Evolutionary conservation across 78 protist genomes (phyloP), one percentile per base, ranked within the genome.

Genomic region (Tieghemostelium lacteum): DNA sequence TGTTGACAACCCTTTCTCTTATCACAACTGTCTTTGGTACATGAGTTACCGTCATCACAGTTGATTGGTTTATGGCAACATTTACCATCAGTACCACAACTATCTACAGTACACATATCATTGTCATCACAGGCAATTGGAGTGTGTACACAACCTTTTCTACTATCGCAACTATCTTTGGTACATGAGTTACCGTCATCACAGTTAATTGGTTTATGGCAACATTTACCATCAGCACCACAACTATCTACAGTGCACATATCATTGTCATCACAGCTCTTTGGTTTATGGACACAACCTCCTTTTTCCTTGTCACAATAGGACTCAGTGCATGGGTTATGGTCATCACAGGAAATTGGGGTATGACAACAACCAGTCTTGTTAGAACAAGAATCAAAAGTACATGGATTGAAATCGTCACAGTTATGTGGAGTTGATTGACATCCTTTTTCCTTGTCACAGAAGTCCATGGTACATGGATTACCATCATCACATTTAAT

Each of bases 1-100:
- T 65, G 58, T 28, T 55, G 40, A 58, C 88, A 76, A 16, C 86
- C 86, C n/a, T n/a, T n/a, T n/a, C n/a, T n/a, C n/a, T n/a, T n/a
- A n/a, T n/a, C n/a, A n/a, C n/a, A n/a, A n/a, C n/a, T n/a, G n/a
- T n/a, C n/a, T n/a, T n/a, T n/a, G n/a, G n/a, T n/a, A n/a, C n/a
- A n/a, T n/a, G n/a, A n/a, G n/a, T n/a, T n/a, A n/a, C n/a, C n/a
- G n/a, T n/a, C n/a, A n/a, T n/a, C n/a, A n/a, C n/a, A n/a, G n/a
- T n/a, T n/a, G n/a, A n/a, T n/a, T n/a, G n/a, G n/a, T n/a, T n/a
- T n/a, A n/a, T n/a, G n/a, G n/a, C n/a, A n/a, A n/a, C n/a, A n/a
- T n/a, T n/a, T n/a, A n/a, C n/a, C n/a, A n/a, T n/a, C n/a, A n/a
- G n/a, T n/a, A n/a, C n/a, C n/a, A n/a, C n/a, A 22, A n/a, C n/a